Evolutionary conservation across 1,139 yeast genomes (phyloP), one percentile per base, ranked within the genome.

Genomic region (Insectozyma bohioensis): DNA sequence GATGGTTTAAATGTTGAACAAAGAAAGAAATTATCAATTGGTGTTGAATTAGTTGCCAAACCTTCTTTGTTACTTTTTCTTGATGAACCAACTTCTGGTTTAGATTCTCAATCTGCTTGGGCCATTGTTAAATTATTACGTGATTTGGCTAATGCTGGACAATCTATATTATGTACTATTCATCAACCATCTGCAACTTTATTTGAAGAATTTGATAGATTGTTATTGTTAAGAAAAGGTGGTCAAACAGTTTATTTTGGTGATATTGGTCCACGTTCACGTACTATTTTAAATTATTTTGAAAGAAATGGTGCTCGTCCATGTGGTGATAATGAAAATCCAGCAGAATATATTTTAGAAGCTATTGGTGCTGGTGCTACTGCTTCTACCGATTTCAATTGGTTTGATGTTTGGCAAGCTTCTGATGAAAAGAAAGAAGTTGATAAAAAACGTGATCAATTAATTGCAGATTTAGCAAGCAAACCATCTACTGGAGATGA

Each of bases 81-180:
- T 51, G 96, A 87, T 62, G 96, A 87, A 56, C 96, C 96, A 7
- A 87, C 96, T 14, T 86, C 95, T 5, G 96, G 96, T 52, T 69
- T 87, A 46, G 95, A 87, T 55, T 85, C 95, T 15, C 95, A 86
- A 60, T 83, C 95, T 36, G 95, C 95, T 6, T 85, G 95, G 95
- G 78, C 92, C 14, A 78, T 84, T 49, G 79, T 86, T 56, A 78
- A 80, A 52, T 67, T 85, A 56, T 75, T 85, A 75, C 74, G 86
- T 58, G 80, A 79, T 54, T 68, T 85, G 36, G 84, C 92, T 13
- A 68, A 76, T 53, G 80, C 79, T 45, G 95, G 95, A 16, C 95
- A 85, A 59, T 90, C 95, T 26, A 80, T 85, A 49, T 61, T 84
- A 52, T 84, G 92, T 63, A 84, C 94, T 9, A 84, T 84, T 44